A percentile compares a stretch with the other conserved stretches of the same genome.
Conservation (phyloP, 495 filamentous ascomycete genomes). For the Penicillium tannophilum region DNA sequence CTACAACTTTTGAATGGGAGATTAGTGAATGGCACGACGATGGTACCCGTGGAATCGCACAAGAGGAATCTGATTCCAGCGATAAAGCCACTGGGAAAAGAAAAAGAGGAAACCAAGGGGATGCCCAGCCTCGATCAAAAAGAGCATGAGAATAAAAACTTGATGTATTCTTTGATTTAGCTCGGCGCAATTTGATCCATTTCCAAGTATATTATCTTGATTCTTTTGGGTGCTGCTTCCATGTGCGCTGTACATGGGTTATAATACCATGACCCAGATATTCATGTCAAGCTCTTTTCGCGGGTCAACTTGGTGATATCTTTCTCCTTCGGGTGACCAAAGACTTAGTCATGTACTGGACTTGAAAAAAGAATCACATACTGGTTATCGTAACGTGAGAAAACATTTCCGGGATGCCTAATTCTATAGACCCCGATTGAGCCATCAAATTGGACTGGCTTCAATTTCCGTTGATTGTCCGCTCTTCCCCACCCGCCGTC, state of each 20-base stretch:
- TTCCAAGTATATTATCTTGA: not conserved
- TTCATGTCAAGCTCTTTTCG: too few species aligned
- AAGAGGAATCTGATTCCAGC: conserved; percentile 23
- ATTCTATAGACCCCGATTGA: too few species aligned
- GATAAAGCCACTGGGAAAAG: conserved; percentile 35
- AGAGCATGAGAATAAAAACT: not conserved
- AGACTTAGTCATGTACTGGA: too few species aligned
- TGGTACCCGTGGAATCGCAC: conserved; percentile 38
- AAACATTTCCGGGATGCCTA: too few species aligned
- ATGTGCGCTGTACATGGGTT: too few species aligned
- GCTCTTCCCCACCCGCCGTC: not conserved
- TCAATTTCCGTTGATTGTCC: not conserved
- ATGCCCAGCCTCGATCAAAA: conserved; percentile 17
- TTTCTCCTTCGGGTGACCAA: too few species aligned
- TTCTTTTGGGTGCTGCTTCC: too few species aligned
- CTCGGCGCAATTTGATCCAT: not conserved
- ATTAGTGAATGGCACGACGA: conserved; percentile 73
- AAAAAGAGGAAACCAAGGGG: conserved; percentile 31
- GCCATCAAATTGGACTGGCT: not conserved
- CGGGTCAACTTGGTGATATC: too few species aligned
- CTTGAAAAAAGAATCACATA: too few species aligned
- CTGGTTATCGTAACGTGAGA: too few species aligned
- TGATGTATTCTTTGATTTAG: not conserved
- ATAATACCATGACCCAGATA: too few species aligned
- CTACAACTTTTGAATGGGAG: conserved; percentile 76